Percentiles rank a stretch among this genome's conserved stretches.
phyloP scores from a whole-genome alignment of 129 eudicot species.

The Dittrichia graveolens region DNA sequence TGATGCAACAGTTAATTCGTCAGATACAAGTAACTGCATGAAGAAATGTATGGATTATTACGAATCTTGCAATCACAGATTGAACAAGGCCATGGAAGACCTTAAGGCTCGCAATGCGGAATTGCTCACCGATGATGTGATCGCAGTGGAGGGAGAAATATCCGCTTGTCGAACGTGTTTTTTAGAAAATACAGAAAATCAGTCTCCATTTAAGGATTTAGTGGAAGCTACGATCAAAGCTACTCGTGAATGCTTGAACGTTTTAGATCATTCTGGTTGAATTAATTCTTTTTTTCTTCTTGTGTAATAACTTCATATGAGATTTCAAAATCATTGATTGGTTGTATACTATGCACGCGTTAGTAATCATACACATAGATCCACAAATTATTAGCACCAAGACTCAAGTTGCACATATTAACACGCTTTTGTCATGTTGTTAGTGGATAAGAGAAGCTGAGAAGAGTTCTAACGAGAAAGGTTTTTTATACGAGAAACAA shows the following conservation, averaged over 20 bases:
- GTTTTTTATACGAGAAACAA: too few species aligned
- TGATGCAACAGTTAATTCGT: not conserved
- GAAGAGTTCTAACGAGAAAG: too few species aligned
- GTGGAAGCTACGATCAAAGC: conserved; percentile 33
- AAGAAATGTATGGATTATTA: conserved; percentile 16
- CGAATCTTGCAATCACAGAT: conserved; percentile 1
- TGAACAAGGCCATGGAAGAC: conserved; percentile 28
- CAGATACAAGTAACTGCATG: conserved; percentile 19
- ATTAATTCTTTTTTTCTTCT: not conserved
- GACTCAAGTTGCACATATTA: too few species aligned
- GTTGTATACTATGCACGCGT: not conserved
- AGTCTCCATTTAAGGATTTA: conserved; percentile 28
- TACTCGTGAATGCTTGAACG: conserved; percentile 41
- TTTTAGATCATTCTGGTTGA: conserved; percentile 34
- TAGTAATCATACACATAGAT: conserved; percentile 10
- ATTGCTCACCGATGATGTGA: conserved; percentile 11
- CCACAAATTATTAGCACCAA: too few species aligned
- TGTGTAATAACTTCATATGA: not conserved
- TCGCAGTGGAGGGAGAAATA: conserved; percentile 33
- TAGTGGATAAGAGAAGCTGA: too few species aligned
- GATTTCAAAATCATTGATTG: not conserved
- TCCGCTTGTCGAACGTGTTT: conserved; percentile 34
- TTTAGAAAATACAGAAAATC: conserved; percentile 13
- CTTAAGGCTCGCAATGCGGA: conserved; percentile 32
- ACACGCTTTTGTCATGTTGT: too few species aligned